Base-by-base conservation (phyloP, 2,329 filamentous ascomycete species). In the Aureobasidium sp. region DNA sequence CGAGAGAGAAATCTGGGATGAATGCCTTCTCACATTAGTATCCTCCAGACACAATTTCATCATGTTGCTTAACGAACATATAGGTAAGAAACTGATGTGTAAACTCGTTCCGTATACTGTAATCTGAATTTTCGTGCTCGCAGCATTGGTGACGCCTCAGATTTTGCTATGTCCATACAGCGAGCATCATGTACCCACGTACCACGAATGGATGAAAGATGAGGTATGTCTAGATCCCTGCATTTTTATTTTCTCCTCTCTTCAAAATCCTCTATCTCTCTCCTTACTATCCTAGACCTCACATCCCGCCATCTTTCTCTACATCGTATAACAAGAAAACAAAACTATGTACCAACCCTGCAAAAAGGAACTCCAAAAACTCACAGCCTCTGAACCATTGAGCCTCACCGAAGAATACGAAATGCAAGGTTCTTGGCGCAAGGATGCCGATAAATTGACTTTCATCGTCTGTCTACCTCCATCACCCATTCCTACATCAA, bases 201-300 rank as follows among this genome's bases (percentile, higher is more conserved):
- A 98, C 76, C 93, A 97, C 76, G 82, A 85, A 73, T 98, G 95
- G 95, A 98, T 98, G 95, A 87, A 95, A 82, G 91, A 96, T 73
- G 86, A 91, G 60, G 91, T 86, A 77, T 58, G n/a, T 51, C 13
- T 20, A 45, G 3, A 47, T 47, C 5, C 11, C 3, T 25, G 38
- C 27, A 27, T 40, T 9, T 45, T 45, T 31, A 9, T 38, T 27
- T 23, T 42, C 27, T 20, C 18, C 4, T 59, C 9, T 40, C 31
- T 38, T 36, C 13, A 40, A 16, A 29, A 18, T n/a, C 16, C 42
- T 1, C 23, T 51, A 3, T 23, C 10, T 61, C 1, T 27, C 1
- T 18, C 8, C 1, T 40, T 4, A 31, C 9, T 11, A 27, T 48
- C 45, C 31, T 16, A 9, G 10, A 16, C 8, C 38, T 38, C 36